A percentile compares a stretch with the other conserved stretches of the same genome.
These are phyloP conservation scores for Beauveria varroae DNA, from an alignment of 2,329 filamentous ascomycete species.

Conservation along the genomic window DNA sequence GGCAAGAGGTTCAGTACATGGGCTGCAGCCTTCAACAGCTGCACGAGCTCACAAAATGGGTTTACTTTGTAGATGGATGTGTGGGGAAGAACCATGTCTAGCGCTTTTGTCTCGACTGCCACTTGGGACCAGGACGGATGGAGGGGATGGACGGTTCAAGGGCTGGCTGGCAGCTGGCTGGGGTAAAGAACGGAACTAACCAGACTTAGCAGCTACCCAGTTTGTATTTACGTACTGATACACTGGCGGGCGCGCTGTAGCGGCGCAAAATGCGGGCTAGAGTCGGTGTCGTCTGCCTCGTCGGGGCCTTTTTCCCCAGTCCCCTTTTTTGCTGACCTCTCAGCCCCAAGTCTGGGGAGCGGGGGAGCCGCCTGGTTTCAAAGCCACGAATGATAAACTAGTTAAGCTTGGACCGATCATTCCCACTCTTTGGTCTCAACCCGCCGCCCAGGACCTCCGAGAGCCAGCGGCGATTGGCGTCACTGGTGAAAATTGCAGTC, in stretches of 20 bases:
- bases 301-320: background rate
- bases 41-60: background rate
- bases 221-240: background rate
- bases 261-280: conserved; percentile 1
- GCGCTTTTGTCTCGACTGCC: conserved; percentile 3
- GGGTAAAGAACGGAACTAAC: background rate
- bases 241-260: background rate
- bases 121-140: background rate
- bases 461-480: background rate
- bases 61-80: conserved; percentile 3
- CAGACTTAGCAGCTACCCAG: background rate
- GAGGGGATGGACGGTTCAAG: background rate
- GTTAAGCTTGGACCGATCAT: background rate
- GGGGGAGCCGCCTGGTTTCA: background rate
- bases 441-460: background rate
- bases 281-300: background rate
- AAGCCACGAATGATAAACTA: background rate
- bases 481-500: background rate
- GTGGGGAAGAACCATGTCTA: conserved; percentile 5
- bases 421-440: background rate
- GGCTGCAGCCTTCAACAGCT: background rate
- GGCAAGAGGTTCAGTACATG: background rate
- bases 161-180: background rate
- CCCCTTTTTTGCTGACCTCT: background rate
- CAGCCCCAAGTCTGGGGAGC: background rate